These are phyloP conservation scores for Neurospora terricola DNA, from an alignment of 495 filamentous ascomycete species.

Conservation along the genomic window DNA sequence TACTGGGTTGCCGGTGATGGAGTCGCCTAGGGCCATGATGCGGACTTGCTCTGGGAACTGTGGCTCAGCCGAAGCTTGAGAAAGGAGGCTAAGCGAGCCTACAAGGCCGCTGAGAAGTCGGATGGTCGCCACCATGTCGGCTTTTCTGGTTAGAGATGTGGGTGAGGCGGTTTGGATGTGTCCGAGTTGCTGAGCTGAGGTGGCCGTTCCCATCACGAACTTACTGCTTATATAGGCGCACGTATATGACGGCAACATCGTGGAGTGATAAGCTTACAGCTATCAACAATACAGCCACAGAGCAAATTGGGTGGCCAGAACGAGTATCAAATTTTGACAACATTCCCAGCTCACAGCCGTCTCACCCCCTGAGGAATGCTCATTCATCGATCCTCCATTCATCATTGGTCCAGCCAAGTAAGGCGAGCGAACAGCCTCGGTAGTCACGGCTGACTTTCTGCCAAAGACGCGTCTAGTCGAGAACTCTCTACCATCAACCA, in stretches of 20 bases:
- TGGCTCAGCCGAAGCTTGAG: neutral
- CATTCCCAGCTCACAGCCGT: neutral
- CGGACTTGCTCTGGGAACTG: constrained; percentile 5
- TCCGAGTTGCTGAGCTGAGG: neutral
- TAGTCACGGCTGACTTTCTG: neutral
- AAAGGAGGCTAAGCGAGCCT: neutral
- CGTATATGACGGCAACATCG: neutral
- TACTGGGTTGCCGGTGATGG: constrained; percentile 30
- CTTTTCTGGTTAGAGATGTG: neutral
- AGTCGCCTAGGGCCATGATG: constrained; percentile 33
- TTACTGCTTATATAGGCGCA: neutral
- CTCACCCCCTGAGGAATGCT: neutral
- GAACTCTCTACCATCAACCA: neutral
- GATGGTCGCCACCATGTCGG: neutral
- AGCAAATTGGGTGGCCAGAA: neutral
- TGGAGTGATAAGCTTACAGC: neutral
- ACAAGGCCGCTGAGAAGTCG: neutral
- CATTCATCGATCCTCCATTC: neutral
- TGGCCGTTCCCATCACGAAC: neutral
- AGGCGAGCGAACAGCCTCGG: neutral
- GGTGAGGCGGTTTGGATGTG: neutral
- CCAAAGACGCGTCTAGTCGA: neutral
- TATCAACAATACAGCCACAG: neutral
- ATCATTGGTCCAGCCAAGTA: neutral
- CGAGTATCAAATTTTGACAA: neutral